Base-by-base conservation (phyloP, 352 stramenopile species). In the Thalassiosira livingstoniorum region DNA sequence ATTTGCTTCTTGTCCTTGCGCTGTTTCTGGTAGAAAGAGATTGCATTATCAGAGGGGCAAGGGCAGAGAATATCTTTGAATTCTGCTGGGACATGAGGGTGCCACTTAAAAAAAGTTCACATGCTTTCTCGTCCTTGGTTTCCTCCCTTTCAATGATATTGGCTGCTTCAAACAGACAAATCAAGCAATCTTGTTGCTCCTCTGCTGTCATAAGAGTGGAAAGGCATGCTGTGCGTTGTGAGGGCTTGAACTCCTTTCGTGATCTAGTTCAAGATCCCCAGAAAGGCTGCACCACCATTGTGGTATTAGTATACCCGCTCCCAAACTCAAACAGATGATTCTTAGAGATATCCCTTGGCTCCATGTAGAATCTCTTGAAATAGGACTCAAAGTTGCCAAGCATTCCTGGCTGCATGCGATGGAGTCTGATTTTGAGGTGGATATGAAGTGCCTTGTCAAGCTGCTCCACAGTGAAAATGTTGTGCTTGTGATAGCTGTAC, bases 381-480 rank as follows among this genome's bases (percentile, higher is more conserved):
- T n/a, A 58, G 11, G 21, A 29, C 21, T 58, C 47, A 58, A 58
- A 58, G 27, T 58, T 58, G 21, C 27, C 4, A 58, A 58, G 27
- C n/a, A 7, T 10, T 4, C 10, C 11, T 58, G 47, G 4, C 27
- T 7, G 11, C 21, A 58, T 58, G 11, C 47, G 7, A 58, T 7
- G 5, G 5, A 58, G 11, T 4, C 4, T 23, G 27, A 58, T n/a
- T 29, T 58, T 7, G 11, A 29, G 4, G 21, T 27, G 21, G 10
- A 27, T 58, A 4, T n/a, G 11, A 11, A 58, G 47, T 47, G 32
- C 32, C 15, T 43, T 25, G 25, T 66, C 58, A 4, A 66, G 34
- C 4, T 39, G 4, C 10, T 66, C 31, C 21, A 51, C 34, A 25
- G 63, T 72, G n/a, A 35, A 72, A 29, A 72, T 47, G 29, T 72